Conservation (phyloP, 768 basidiomycete genomes). For the Tylopilus sp. region DNA sequence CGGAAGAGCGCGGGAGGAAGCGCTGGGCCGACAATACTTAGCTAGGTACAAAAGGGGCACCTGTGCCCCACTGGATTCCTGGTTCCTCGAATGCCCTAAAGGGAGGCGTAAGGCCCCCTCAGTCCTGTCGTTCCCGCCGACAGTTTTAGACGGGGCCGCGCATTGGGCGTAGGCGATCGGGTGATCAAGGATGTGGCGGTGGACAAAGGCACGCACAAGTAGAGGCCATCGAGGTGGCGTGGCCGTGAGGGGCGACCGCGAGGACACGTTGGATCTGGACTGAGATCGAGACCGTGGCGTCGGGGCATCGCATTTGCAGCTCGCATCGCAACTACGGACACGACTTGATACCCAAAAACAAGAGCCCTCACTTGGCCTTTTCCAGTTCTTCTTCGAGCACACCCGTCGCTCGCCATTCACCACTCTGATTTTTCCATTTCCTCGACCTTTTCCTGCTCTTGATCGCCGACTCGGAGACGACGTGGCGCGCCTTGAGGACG, state of each 20-base stretch:
- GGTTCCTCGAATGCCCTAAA: too few species aligned
- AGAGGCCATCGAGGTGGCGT: conserved; percentile 61
- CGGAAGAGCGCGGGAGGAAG: conserved; percentile 62
- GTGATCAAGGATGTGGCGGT: conserved; percentile 21
- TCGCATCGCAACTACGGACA: too few species aligned
- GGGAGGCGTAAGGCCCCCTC: too few species aligned
- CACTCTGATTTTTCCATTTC: conserved; percentile 51
- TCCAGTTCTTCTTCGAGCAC: conserved; percentile 79
- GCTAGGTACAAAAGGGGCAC: too few species aligned
- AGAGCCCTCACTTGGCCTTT: conserved; percentile 73
- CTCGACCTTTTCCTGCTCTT: too few species aligned
- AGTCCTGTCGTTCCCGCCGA: too few species aligned
- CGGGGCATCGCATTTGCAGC: too few species aligned
- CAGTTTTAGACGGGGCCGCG: too few species aligned
- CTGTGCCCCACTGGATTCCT: too few species aligned
- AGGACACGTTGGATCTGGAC: conserved; percentile 55
- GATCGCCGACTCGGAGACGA: conserved; percentile 65
- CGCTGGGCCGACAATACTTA: too few species aligned
- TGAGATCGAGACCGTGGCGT: too few species aligned
- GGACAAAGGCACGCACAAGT: conserved; percentile 49
- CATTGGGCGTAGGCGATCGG: conserved; percentile 51
- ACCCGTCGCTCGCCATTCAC: conserved; percentile 77
- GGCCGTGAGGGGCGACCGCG: conserved; percentile 56
- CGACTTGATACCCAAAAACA: conserved; percentile 53
- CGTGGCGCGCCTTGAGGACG: conserved; percentile 67